Evolutionary conservation across 306 rosid species (phyloP), one percentile per base, ranked within the genome.

Genomic region (Glycine soja): DNA sequence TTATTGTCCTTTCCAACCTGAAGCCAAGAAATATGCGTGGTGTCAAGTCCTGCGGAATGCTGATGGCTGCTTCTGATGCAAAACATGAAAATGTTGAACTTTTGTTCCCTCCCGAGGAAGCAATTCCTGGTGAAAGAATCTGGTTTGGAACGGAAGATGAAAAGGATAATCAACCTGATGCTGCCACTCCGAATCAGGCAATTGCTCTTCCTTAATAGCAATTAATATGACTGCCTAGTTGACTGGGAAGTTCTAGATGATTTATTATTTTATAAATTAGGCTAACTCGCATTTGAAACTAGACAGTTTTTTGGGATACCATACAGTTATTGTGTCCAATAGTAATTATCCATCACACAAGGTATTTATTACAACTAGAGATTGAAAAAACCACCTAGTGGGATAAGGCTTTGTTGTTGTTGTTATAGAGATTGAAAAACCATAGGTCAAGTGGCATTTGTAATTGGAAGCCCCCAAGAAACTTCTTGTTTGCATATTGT

Each of bases 21-120:
- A 93, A 95, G 89, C 90, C 97, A 19, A 90, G 99, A 85, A 95
- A 91, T 86, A 93, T 95, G 99, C 94, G 98, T 70, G 98, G 97
- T 16, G 91, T 95, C 75, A 95, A 93, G 86, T 95, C 99, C 50
- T 51, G 72, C 30, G 99, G 99, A 79, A 95, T 95, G 99, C 92
- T 95, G 73, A 89, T 95, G 97, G 99, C 98, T 45, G 99, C 99
- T 77, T 93, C 98, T 73, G 97, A 95, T 87, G 86, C 89, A 46
- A 85, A 89, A 51, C 98, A 91, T 74, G 93, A 90, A 68, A 89
- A 88, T 76, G 94, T 95, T 75, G 97, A 95, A 88, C 98, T 93
- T 88, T 91, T 95, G 72, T 85, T 81, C 74, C 98, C 99, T 69
- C 98, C 98, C 3, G 89, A 88, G 70, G 92, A 81, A 81, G 92